Percentiles rank a stretch among this genome's conserved stretches.
Conservation (phyloP, 1,284 basidiomycete genomes). For the Phellopilus nigrolimitatus region DNA sequence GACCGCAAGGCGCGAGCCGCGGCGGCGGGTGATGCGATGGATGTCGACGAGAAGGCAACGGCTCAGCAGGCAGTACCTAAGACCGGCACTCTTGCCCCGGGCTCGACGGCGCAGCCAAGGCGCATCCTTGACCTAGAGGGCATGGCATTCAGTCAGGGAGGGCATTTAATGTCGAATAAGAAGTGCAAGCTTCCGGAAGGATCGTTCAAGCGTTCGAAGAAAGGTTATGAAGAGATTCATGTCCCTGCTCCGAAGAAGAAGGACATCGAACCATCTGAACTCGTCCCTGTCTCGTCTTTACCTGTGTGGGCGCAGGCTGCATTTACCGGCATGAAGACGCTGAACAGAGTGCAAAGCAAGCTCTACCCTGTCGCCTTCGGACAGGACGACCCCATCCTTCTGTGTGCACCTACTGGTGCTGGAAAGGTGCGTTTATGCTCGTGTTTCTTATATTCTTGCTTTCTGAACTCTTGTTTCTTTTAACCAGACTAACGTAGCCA, state of each 20-base stretch:
- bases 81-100: slow-evolving; percentile 86
- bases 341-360: slow-evolving; percentile 95
- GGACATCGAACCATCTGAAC: slow-evolving; percentile 59
- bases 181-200: slow-evolving; percentile 97
- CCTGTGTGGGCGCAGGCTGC: slow-evolving; percentile 88
- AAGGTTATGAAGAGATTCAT: slow-evolving; percentile 98
- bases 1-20: slow-evolving; percentile 58
- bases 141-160: slow-evolving; percentile 95
- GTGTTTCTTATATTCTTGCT: slow-evolving; percentile 14
- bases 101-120: slow-evolving; percentile 85
- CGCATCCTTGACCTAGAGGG: slow-evolving; percentile 86
- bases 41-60: slow-evolving; percentile 60
- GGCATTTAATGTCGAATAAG: slow-evolving; percentile 97
- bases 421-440: slow-evolving; percentile 70
- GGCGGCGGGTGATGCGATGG: slow-evolving; percentile 61
- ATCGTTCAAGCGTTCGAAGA: slow-evolving; percentile 94
- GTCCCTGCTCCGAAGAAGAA: slow-evolving; percentile 91
- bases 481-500: slow-evolving; percentile 91
- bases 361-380: slow-evolving; percentile 92
- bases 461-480: slow-evolving; percentile 12
- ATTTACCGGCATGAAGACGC: slow-evolving; percentile 71
- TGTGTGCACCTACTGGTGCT: slow-evolving; percentile 98
- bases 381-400: slow-evolving; percentile 89
- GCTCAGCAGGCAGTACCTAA: slow-evolving; percentile 59
- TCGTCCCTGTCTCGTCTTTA: slow-evolving; percentile 72